These are phyloP conservation scores for Aureobasidium sp. DNA, from an alignment of 2,329 filamentous ascomycete species.

Conservation along the genomic window DNA sequence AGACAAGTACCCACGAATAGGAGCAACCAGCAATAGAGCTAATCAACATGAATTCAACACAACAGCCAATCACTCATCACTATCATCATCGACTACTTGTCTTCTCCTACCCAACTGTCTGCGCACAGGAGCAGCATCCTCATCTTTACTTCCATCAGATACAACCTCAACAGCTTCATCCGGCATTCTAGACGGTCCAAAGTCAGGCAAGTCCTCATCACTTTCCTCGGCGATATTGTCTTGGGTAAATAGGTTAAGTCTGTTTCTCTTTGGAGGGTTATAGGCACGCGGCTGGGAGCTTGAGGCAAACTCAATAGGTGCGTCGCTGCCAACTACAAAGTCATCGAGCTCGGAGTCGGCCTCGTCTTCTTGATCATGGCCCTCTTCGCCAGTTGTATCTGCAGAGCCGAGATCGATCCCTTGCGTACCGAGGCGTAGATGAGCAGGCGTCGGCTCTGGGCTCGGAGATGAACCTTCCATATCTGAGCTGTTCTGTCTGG, in stretches of 20 bases:
- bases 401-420: conserved; percentile 35
- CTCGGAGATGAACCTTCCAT: conserved; percentile 28
- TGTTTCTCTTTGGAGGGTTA: conserved; percentile 7
- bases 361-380: conserved; percentile 32
- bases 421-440: conserved; percentile 29
- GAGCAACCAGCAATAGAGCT: background rate
- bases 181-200: background rate
- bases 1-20: no score
- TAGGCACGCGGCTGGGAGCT: conserved; percentile 20
- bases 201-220: conserved; percentile 14
- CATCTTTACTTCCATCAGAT: background rate
- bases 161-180: background rate
- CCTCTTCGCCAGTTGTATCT: conserved; percentile 34
- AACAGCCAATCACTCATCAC: conserved; percentile 12
- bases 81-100: conserved; percentile 15
- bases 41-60: background rate
- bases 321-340: conserved; percentile 39
- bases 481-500: conserved; percentile 16
- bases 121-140: background rate
- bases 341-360: conserved; percentile 38
- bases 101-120: background rate
- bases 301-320: conserved; percentile 26
- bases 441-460: conserved; percentile 27
- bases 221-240: conserved; percentile 14
- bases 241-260: conserved; percentile 9